Conservation (phyloP, 192 early-diverging fungal species). For the Geosiphon pyriformis region DNA sequence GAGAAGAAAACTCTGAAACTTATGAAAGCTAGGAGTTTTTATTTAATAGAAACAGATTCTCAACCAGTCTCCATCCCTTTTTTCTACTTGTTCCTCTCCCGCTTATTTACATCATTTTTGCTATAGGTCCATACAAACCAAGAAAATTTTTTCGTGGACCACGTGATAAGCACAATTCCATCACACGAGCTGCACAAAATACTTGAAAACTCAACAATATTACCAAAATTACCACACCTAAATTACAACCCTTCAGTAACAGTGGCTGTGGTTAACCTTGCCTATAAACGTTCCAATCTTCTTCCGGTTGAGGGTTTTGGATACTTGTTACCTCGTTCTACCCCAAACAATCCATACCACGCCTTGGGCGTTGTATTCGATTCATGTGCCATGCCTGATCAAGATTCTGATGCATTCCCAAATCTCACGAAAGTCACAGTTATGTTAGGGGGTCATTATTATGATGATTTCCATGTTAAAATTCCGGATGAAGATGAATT, state of each 20-base stretch:
- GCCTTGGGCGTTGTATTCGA: slow-evolving; percentile 83
- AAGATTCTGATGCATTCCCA: slow-evolving; percentile 41
- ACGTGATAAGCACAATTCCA: slow-evolving; percentile 69
- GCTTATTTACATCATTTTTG: too few relatives aligned
- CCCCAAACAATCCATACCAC: slow-evolving; percentile 42
- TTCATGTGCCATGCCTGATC: slow-evolving; percentile 66
- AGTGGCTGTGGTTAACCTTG: slow-evolving; percentile 83
- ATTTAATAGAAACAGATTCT: too few relatives aligned
- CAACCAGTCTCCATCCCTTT: too few relatives aligned
- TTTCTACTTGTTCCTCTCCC: too few relatives aligned
- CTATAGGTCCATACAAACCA: slow-evolving; percentile 31
- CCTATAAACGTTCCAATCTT: slow-evolving; percentile 45
- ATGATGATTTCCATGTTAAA: slow-evolving; percentile 34
- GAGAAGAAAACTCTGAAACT: too few relatives aligned
- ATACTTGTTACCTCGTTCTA: slow-evolving; percentile 73
- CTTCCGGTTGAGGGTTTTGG: slow-evolving; percentile 82
- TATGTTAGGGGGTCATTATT: slow-evolving; percentile 87
- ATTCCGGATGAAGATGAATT: slow-evolving; percentile 31
- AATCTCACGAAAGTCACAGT: slow-evolving; percentile 66
- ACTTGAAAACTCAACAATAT: slow-evolving; percentile 25
- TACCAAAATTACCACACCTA: slow-evolving; percentile 42
- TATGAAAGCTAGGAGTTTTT: too few relatives aligned
- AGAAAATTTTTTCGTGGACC: slow-evolving; percentile 39
- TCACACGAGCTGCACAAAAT: slow-evolving; percentile 44
- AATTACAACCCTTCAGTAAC: slow-evolving; percentile 60